A percentile compares a stretch with the other conserved stretches of the same genome.
Conservation (phyloP, 768 basidiomycete species). For the Suillus tomentosus region DNA sequence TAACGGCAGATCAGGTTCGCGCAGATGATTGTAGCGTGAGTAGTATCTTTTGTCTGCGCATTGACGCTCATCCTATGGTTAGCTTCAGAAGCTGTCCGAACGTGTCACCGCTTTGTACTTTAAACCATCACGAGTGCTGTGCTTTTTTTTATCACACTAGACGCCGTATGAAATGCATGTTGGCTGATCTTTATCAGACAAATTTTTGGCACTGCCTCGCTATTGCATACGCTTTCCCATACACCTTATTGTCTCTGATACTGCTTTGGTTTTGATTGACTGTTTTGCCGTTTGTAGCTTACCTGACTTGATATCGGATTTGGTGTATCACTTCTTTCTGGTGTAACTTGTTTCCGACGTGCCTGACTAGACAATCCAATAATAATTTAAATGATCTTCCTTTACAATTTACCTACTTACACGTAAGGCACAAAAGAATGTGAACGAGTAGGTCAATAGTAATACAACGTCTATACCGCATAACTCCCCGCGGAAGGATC, state of each 20-base stretch:
- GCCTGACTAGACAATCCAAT: not conserved
- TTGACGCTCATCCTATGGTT: not conserved
- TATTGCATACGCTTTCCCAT: not conserved
- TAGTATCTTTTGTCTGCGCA: not conserved
- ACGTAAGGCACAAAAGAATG: not conserved
- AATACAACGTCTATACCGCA: not conserved
- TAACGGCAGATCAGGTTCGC: conserved; percentile 2
- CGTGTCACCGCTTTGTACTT: not conserved
- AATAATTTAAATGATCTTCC: not conserved
- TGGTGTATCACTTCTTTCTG: not conserved
- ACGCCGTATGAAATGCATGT: not conserved
- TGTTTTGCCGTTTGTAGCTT: not conserved
- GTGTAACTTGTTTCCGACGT: not conserved
- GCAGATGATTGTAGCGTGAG: not conserved
- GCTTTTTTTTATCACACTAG: not conserved
- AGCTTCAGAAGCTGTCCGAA: not conserved
- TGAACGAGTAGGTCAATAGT: not conserved
- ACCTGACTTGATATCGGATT: not conserved
- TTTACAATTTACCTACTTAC: no score
- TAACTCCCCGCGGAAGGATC: not conserved
- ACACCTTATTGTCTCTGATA: not conserved
- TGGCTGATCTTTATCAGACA: not conserved
- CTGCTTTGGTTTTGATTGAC: not conserved
- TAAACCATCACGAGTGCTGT: not conserved
- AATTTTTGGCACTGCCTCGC: not conserved